Conservation (phyloP, 2,329 filamentous ascomycete species). For the Colletotrichum melonis region DNA sequence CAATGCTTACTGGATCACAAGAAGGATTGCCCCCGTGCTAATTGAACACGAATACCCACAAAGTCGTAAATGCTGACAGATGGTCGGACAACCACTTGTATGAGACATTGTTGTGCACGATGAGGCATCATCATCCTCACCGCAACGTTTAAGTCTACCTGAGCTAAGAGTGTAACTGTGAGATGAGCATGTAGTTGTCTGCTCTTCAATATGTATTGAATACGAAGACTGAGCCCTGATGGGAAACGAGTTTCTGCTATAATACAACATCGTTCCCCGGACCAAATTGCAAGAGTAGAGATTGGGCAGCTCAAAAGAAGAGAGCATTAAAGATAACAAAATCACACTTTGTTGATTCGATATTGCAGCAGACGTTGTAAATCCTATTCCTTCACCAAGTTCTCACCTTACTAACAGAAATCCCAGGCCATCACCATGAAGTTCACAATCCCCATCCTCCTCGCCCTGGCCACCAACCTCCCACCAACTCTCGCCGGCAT, state of each 20-base stretch:
- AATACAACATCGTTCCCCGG: neutral
- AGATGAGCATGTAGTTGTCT: neutral
- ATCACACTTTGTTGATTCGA: neutral
- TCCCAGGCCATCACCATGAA: neutral
- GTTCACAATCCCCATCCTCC: neutral
- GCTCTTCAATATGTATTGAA: too few species aligned
- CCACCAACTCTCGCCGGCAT: neutral
- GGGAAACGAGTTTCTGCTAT: neutral
- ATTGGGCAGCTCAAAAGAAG: neutral
- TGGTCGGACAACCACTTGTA: neutral
- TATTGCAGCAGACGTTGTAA: neutral
- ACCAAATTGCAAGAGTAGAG: neutral
- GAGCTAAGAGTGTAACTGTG: neutral
- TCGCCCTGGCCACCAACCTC: neutral
- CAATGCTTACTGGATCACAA: neutral
- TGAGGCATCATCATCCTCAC: neutral
- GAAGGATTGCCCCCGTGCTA: neutral
- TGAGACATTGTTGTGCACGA: neutral
- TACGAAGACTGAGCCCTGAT: too few species aligned
- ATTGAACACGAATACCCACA: neutral
- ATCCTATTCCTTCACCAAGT: neutral
- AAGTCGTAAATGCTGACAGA: neutral
- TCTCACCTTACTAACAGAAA: neutral
- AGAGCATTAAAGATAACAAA: neutral
- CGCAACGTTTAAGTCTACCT: neutral